Conservation (phyloP, 78 protist species). For the Dictyostelium citrinum region DNA sequence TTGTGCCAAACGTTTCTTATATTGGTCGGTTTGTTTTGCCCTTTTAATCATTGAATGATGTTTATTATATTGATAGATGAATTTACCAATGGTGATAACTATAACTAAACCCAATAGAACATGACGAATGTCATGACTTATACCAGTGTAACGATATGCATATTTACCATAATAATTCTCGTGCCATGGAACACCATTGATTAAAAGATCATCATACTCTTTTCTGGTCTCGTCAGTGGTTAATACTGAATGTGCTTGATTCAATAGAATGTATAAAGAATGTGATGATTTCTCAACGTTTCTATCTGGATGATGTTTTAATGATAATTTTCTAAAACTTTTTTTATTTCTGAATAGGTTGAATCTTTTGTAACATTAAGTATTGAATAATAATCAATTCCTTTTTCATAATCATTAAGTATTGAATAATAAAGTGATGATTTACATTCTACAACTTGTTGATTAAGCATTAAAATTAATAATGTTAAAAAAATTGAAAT, state of each 20-base stretch:
- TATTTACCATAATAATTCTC: slow-evolving; percentile 30
- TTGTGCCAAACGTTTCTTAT: background rate
- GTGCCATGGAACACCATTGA: slow-evolving; percentile 14
- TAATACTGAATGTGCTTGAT: slow-evolving; percentile 17
- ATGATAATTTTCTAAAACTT: slow-evolving; percentile 36
- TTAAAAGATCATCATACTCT: slow-evolving; percentile 10
- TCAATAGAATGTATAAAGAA: background rate
- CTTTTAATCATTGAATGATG: background rate
- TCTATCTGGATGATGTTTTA: slow-evolving; percentile 34
- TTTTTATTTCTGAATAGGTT: slow-evolving; percentile 1
- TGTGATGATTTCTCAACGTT: slow-evolving; percentile 5
- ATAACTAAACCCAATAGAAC: background rate
- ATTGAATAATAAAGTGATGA: slow-evolving; percentile 18
- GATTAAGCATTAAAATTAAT: background rate
- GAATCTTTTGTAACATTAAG: background rate
- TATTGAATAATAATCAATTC: slow-evolving; percentile 14
- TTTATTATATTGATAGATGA: background rate
- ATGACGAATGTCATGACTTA: slow-evolving; percentile 20
- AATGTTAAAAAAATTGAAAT: background rate
- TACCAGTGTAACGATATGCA: slow-evolving; percentile 33
- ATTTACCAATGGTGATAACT: slow-evolving; percentile 1
- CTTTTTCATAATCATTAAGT: background rate
- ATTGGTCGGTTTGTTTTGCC: background rate
- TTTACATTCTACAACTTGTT: background rate
- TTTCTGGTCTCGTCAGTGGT: background rate